Evolutionary conservation across 805 yeast species (phyloP).

Genomic region (Candida dajiaensis): DNA sequence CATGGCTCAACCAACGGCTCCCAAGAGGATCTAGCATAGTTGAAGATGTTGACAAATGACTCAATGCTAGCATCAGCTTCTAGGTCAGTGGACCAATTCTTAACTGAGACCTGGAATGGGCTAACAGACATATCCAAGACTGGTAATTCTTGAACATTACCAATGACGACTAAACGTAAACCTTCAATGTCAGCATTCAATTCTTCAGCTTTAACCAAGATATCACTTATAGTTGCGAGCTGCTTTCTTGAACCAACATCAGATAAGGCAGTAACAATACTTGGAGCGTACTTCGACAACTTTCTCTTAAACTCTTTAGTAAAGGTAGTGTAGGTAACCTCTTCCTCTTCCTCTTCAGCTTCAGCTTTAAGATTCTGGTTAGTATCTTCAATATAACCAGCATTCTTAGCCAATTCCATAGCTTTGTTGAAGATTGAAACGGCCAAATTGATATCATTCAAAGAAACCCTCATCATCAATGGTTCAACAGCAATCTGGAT

Average conservation of each 20-base stretch:
- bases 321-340: slow-evolving; percentile 31
- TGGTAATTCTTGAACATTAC: slow-evolving; percentile 89
- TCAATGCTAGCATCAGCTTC: slow-evolving; percentile 63
- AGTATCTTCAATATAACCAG: slow-evolving; percentile 15
- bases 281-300: slow-evolving; percentile 63
- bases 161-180: slow-evolving; percentile 72
- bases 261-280: slow-evolving; percentile 49
- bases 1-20: slow-evolving; percentile 91
- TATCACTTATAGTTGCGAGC: slow-evolving; percentile 25
- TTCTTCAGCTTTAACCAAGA: slow-evolving; percentile 62
- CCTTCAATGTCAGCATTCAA: slow-evolving; percentile 67
- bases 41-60: slow-evolving; percentile 69
- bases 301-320: slow-evolving; percentile 60
- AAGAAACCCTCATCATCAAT: slow-evolving; percentile 69
- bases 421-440: slow-evolving; percentile 69
- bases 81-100: slow-evolving; percentile 83
- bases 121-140: slow-evolving; percentile 69
- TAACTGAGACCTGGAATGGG: slow-evolving; percentile 61
- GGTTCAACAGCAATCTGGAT: slow-evolving; percentile 76
- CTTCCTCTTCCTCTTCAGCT: slow-evolving; percentile 9
- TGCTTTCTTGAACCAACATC: slow-evolving; percentile 21
- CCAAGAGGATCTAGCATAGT: slow-evolving; percentile 89
- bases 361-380: slow-evolving; percentile 1
- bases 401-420: slow-evolving; percentile 34
- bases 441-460: slow-evolving; percentile 83